A percentile compares a stretch with the other conserved stretches of the same genome.
Evolutionary conservation across 1,139 yeast species (phyloP).

Genomic region (Geotrichum reessii): DNA sequence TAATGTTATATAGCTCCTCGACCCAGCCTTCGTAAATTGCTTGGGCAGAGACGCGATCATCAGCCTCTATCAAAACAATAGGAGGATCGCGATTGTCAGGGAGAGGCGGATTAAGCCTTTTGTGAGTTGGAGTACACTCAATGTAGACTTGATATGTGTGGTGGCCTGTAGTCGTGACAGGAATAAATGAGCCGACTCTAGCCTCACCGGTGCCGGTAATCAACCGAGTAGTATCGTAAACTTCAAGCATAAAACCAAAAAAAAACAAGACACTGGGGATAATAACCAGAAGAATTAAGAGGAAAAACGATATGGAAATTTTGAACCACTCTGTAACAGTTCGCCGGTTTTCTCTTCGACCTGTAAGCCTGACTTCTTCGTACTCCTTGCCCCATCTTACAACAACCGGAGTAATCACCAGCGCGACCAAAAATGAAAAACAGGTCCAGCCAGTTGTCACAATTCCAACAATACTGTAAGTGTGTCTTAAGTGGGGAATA

Average conservation of each 20-base stretch:
- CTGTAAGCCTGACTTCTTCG: constrained; percentile 54
- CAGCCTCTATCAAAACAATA: constrained; percentile 68
- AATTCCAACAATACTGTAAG: constrained; percentile 48
- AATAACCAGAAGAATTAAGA: constrained; percentile 25
- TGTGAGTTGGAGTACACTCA: constrained; percentile 44
- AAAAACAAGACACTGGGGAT: constrained; percentile 41
- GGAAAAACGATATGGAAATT: constrained; percentile 41
- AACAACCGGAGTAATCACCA: constrained; percentile 47
- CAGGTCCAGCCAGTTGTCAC: constrained; percentile 55
- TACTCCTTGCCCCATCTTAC: constrained; percentile 49
- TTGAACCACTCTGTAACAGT: constrained; percentile 53
- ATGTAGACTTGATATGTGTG: constrained; percentile 39
- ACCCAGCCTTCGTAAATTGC: constrained; percentile 64
- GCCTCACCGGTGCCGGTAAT: constrained; percentile 33
- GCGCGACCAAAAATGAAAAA: constrained; percentile 43
- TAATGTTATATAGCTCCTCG: constrained; percentile 57
- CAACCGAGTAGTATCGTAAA: constrained; percentile 51
- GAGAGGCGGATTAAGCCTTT: constrained; percentile 21
- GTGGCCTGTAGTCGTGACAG: constrained; percentile 2
- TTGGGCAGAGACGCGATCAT: constrained; percentile 55
- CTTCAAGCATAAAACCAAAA: constrained; percentile 49
- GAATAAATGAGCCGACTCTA: constrained; percentile 7
- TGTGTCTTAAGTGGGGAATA: constrained; percentile 45
- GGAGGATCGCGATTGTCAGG: constrained; percentile 42
- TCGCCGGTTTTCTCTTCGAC: constrained; percentile 53